These are phyloP conservation scores for Diutina rugosa DNA, from an alignment of 1,139 yeast species.

Conservation along the genomic window DNA sequence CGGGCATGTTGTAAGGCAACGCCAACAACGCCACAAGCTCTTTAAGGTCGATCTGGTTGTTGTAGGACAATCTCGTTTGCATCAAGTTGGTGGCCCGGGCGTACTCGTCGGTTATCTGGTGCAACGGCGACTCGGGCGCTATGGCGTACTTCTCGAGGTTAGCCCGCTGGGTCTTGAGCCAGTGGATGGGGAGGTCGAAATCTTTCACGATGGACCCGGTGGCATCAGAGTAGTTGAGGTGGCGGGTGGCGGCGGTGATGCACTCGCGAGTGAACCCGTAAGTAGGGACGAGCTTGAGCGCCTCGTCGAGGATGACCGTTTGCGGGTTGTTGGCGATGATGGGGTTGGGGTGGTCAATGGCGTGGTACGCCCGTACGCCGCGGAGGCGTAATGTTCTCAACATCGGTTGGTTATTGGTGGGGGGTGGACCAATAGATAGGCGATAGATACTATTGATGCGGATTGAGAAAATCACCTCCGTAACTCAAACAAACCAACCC, in stretches of 20 bases:
- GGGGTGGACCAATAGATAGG: not conserved
- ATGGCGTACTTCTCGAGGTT: constrained; percentile 18
- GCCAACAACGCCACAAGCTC: constrained; percentile 43
- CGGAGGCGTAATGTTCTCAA: not conserved
- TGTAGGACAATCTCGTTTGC: constrained; percentile 48
- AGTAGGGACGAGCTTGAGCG: constrained; percentile 45
- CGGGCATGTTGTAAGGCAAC: constrained; percentile 36
- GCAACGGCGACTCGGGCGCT: constrained; percentile 14
- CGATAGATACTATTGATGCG: not conserved
- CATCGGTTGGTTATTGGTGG: not conserved
- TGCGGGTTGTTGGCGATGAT: constrained; percentile 13
- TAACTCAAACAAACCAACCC: no score
- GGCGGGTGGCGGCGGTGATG: constrained; percentile 47
- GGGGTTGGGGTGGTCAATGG: constrained; percentile 16
- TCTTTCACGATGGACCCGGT: constrained; percentile 21
- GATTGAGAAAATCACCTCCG: not conserved
- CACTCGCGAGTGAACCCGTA: constrained; percentile 59
- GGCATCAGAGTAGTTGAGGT: constrained; percentile 54
- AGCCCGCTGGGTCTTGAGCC: constrained; percentile 27
- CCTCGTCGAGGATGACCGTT: constrained; percentile 4
- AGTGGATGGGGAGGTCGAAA: constrained; percentile 33
- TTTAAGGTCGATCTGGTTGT: constrained; percentile 37
- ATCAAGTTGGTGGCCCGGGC: constrained; percentile 45
- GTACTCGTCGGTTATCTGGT: constrained; percentile 32
- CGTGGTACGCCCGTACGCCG: constrained; percentile 6